Base-by-base conservation (phyloP, 2,329 filamentous ascomycete genomes). In the Trichoderma simmonsii region DNA sequence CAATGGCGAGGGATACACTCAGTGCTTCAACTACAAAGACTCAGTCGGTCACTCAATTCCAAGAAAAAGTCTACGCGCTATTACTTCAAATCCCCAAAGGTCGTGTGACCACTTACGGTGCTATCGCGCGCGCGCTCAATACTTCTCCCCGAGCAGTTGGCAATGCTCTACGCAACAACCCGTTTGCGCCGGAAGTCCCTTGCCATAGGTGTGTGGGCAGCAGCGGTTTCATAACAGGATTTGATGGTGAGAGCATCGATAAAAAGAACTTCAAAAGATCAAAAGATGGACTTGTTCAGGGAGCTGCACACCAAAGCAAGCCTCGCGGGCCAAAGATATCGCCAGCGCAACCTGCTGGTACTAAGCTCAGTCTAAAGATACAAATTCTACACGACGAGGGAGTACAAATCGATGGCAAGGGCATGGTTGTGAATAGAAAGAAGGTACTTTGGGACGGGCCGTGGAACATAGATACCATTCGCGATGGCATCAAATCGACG, bases 401-500 rank as follows among this genome's bases (percentile, higher is more conserved):
- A 15, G 43, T 65, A 14, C 14, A 32, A 11, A n/a, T 56, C 14
- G 63, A 65, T 24, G 30, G 32, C 26, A 65, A 65, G 21, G 63
- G 63, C 30, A 56, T 66, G 30, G 21, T 66, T 36, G 26, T 66
- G 48, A 15, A 56, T 24, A 32, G 48, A 9, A 57, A 56, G 26
- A 66, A 56, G 21, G n/a, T 66, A 14, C 14, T 66, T 14, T 66
- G 63, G 63, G 63, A 66, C 21, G 63, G 63, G n/a, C 63, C 63
- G 1, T 39, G 63, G 48, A 34, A 66, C 14, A 15, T 66, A 32
- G 32, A 39, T 14, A 32, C 48, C n/a, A 9, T 32, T 8, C 28
- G 21, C 51, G n/a, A 54, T 21, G 28, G 4, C 28, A 54, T 32
- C 18, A 24, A 34, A 57, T 18, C n/a, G 7, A 28, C 24, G 54